phyloP scores from a whole-genome alignment of 108 stramenopile species.

The Pseudonitzschia multiseries region DNA sequence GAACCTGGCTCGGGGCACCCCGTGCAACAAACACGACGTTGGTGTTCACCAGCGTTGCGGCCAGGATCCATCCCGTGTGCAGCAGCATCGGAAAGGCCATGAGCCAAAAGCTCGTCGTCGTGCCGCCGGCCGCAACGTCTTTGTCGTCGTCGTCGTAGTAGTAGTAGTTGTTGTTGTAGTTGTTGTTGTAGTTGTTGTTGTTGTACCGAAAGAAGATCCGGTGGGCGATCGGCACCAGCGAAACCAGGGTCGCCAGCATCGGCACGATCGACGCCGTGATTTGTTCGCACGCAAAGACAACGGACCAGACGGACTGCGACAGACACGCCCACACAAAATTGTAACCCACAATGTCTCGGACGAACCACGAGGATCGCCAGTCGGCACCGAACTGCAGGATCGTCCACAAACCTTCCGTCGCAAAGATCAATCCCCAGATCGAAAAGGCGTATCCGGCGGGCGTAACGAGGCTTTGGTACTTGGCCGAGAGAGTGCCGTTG shows the following conservation, averaged over 20 bases:
- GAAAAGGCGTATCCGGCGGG: constrained; percentile 66
- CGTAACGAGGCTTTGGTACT: constrained; percentile 85
- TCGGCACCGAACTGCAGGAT: constrained; percentile 42
- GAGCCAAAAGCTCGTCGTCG: constrained; percentile 18
- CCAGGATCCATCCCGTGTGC: constrained; percentile 83
- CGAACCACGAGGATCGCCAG: constrained; percentile 31
- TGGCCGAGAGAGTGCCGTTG: constrained; percentile 58
- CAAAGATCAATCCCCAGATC: constrained; percentile 87
- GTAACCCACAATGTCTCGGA: constrained; percentile 51
- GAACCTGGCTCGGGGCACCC: constrained; percentile 31
- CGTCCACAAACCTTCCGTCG: constrained; percentile 59
- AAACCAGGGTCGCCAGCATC: constrained; percentile 56
- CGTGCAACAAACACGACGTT: constrained; percentile 62
- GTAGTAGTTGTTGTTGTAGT: no score
- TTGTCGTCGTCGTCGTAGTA: no score
- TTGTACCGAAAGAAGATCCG: constrained; percentile 6
- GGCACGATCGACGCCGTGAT: constrained; percentile 47
- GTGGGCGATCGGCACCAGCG: constrained; percentile 13
- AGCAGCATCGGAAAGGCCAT: constrained; percentile 69
- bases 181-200: no score
- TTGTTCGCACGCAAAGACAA: constrained; percentile 63
- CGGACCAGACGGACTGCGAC: constrained; percentile 65
- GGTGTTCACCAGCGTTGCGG: constrained; percentile 72
- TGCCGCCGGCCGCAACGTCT: no score
- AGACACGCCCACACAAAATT: constrained; percentile 53